These are phyloP conservation scores for Simplicillium sp. DNA, from an alignment of 2,329 filamentous ascomycete genomes.

Conservation along the genomic window DNA sequence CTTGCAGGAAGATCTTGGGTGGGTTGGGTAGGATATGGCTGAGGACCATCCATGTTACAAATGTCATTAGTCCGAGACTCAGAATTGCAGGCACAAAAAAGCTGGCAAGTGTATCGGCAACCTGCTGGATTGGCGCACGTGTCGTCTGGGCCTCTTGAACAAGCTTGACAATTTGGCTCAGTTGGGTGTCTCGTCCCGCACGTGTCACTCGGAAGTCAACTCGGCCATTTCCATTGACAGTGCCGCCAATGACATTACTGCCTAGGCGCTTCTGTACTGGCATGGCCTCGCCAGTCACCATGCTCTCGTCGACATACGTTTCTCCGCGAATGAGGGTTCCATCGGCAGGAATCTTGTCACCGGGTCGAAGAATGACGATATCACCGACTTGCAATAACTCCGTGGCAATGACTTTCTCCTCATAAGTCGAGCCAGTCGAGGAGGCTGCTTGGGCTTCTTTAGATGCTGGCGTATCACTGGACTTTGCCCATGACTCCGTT, in stretches of 20 bases:
- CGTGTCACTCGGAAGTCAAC: slow-evolving; percentile 88
- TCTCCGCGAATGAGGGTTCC: slow-evolving; percentile 80
- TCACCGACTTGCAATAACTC: slow-evolving; percentile 92
- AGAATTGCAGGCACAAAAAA: slow-evolving; percentile 92
- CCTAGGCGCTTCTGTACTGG: slow-evolving; percentile 84
- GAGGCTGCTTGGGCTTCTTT: slow-evolving; percentile 20
- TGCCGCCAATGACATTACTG: slow-evolving; percentile 76
- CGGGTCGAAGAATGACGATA: slow-evolving; percentile 83
- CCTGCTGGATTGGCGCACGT: slow-evolving; percentile 84
- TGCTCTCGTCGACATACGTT: slow-evolving; percentile 92
- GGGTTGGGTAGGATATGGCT: slow-evolving; percentile 77
- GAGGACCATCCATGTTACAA: slow-evolving; percentile 87
- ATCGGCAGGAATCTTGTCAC: slow-evolving; percentile 94
- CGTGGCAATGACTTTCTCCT: slow-evolving; percentile 81
- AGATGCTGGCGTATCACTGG: slow-evolving; percentile 15
- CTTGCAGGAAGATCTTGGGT: slow-evolving; percentile 77
- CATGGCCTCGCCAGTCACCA: slow-evolving; percentile 97
- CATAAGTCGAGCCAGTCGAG: slow-evolving; percentile 49
- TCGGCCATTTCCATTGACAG: slow-evolving; percentile 87
- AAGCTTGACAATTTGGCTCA: slow-evolving; percentile 97
- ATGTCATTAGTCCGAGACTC: slow-evolving; percentile 73
- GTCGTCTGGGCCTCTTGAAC: slow-evolving; percentile 95
- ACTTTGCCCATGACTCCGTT: slow-evolving; percentile 61
- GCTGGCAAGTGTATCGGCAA: slow-evolving; percentile 84
- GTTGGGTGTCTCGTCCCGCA: slow-evolving; percentile 88